Evolutionary conservation across 2,329 filamentous ascomycete genomes (phyloP), one percentile per base, ranked within the genome.

Genomic region (Monosporascus cannonballus): DNA sequence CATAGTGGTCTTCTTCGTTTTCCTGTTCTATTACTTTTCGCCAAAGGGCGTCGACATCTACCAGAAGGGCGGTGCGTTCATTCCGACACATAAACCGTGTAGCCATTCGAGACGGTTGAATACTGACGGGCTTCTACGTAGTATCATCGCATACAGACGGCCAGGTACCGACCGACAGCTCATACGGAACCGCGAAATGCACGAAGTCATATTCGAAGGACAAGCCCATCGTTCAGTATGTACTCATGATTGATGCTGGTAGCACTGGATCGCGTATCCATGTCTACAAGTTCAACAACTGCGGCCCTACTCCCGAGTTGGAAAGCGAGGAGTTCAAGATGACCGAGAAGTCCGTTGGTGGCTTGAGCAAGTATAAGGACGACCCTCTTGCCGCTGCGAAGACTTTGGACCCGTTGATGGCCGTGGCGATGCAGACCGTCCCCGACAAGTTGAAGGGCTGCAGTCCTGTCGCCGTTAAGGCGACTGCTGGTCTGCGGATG

Each of bases 261-360:
- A 97, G 92, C 77, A 97, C 94, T 51, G 94, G 94, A 56, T 97
- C 94, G 55, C 88, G 94, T 63, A 96, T 99, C 68, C 95, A 99
- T 76, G 91, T 97, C 54, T 99, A 96, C 80, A 89, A 91, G 69
- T 99, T 97, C 83, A 97, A 97, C 79, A 97, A 97, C 76, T 99
- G 93, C 75, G 94, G 92, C 14, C 75, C 90, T 7, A 92, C 92
- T n/a, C 94, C 94, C 25, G 92, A 96, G 73, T 82, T 99, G 49
- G 94, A 99, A 74, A 77, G 85, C 67, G 94, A 99, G 69, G 81
- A 89, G 54, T 99, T 99, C 73, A 86, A 93, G 76, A 91, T 92
- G 87, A 97, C 92, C 11, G 85, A 89, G 68, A 93, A 90, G 80
- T 85, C 81, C 61, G 81, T 89, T 51, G 90, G 91, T 76, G 94